These are phyloP conservation scores for Marchantia paleacea DNA, from an alignment of 225 moss, liverwort and hornwort species.

Conservation along the genomic window DNA sequence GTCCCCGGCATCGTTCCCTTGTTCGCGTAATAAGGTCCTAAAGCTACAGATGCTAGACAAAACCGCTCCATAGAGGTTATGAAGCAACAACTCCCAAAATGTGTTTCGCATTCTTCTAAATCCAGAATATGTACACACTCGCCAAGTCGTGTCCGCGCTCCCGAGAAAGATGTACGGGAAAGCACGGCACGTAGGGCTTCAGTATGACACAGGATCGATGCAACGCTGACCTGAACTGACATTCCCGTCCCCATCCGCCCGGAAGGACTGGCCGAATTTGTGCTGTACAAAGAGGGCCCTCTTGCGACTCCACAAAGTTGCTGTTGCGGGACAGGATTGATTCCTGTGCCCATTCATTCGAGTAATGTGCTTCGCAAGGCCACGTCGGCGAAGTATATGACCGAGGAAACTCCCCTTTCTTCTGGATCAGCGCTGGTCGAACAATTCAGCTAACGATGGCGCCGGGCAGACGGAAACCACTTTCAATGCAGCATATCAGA, in stretches of 20 bases:
- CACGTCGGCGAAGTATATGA: neutral
- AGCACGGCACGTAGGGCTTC: neutral
- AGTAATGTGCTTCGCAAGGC: neutral
- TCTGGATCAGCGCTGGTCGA: neutral
- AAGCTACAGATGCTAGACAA: neutral
- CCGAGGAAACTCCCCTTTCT: neutral
- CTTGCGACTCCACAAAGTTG: neutral
- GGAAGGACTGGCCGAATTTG: neutral
- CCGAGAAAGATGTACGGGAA: neutral
- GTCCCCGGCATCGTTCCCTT: neutral
- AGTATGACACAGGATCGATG: neutral
- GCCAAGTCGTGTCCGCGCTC: neutral
- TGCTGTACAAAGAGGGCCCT: neutral
- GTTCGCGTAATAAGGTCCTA: neutral
- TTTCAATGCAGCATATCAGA: neutral
- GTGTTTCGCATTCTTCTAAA: neutral
- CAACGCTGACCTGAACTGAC: neutral
- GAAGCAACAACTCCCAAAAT: neutral
- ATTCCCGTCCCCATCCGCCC: neutral
- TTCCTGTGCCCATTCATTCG: neutral
- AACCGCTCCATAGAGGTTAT: conserved; percentile 25
- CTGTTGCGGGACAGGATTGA: neutral
- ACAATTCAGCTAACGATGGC: neutral
- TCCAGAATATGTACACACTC: conserved; percentile 2
- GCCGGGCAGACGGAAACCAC: neutral